Conservation (phyloP, 164 flowering plant species). For the Nelumbo lutea region DNA sequence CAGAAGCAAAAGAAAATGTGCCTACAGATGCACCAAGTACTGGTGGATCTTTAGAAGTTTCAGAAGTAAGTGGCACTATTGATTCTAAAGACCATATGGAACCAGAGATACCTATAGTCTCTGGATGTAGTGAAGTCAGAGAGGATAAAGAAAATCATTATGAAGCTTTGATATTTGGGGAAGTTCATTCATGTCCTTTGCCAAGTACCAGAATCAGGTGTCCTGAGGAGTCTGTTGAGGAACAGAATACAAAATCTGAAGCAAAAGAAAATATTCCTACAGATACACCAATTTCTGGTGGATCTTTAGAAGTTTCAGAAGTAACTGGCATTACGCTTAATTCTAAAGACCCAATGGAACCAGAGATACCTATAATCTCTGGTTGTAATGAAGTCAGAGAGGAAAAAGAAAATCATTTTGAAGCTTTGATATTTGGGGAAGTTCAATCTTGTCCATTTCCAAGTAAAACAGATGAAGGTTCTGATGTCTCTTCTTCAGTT, state of each 20-base stretch:
- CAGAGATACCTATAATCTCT: slow-evolving; percentile 2
- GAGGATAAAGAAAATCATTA: slow-evolving; percentile 9
- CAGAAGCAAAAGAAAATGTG: slow-evolving; percentile 6
- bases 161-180: slow-evolving; percentile 7
- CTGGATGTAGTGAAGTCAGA: slow-evolving; percentile 11
- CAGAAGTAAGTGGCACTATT: slow-evolving; percentile 18
- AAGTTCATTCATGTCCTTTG: slow-evolving; percentile 1
- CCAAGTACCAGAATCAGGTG: slow-evolving; percentile 4
- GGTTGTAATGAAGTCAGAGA: slow-evolving; percentile 14
- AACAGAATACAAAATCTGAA: slow-evolving; percentile 3
- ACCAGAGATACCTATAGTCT: slow-evolving; percentile 5
- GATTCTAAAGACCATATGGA: slow-evolving; percentile 20
- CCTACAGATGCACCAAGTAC: too few relatives aligned
- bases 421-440: slow-evolving; percentile 8
- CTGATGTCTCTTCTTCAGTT: slow-evolving; percentile 8
- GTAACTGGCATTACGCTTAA: slow-evolving; percentile 20
- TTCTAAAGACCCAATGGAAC: slow-evolving; percentile 19
- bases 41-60: too few relatives aligned
- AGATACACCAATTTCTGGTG: too few relatives aligned
- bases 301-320: slow-evolving; percentile 17
- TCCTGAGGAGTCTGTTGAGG: slow-evolving; percentile 10
- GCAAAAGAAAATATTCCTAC: slow-evolving; percentile 13
- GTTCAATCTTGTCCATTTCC: slow-evolving; percentile 5
- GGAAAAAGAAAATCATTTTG: slow-evolving; percentile 9
- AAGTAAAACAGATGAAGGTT: slow-evolving; percentile 9